A percentile compares a stretch with the other conserved stretches of the same genome.
phyloP scores from a whole-genome alignment of 2,329 filamentous ascomycete genomes.

The Fusarium cicatricum region DNA sequence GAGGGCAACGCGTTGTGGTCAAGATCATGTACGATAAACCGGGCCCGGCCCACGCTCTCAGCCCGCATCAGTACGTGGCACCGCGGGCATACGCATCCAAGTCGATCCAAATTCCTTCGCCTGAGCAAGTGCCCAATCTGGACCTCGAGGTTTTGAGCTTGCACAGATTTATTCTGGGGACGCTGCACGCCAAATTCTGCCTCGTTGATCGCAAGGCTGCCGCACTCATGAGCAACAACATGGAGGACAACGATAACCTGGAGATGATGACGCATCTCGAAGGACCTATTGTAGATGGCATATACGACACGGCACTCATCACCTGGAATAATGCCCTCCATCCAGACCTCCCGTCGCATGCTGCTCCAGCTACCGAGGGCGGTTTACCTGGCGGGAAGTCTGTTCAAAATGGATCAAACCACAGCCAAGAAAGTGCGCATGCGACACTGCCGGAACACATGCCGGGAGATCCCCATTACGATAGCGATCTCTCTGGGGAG shows the following conservation, averaged over 20 bases:
- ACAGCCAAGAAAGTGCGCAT: background rate
- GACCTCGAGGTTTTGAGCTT: slow-evolving; percentile 78
- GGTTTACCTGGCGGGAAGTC: slow-evolving; percentile 1
- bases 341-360: slow-evolving; percentile 17
- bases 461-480: slow-evolving; percentile 69
- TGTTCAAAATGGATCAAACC: background rate
- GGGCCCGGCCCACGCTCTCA: slow-evolving; percentile 67
- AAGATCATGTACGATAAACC: slow-evolving; percentile 82
- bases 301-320: slow-evolving; percentile 78
- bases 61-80: slow-evolving; percentile 70
- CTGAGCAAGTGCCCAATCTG: slow-evolving; percentile 73
- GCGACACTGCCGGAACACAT: slow-evolving; percentile 61
- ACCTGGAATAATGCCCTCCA: slow-evolving; percentile 71
- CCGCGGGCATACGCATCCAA: slow-evolving; percentile 65
- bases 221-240: slow-evolving; percentile 80
- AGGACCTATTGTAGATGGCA: slow-evolving; percentile 76
- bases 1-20: slow-evolving; percentile 67
- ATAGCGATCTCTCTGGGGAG: slow-evolving; percentile 67
- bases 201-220: slow-evolving; percentile 77
- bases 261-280: slow-evolving; percentile 84
- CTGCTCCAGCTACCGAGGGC: background rate
- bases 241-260: slow-evolving; percentile 79
- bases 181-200: slow-evolving; percentile 81
- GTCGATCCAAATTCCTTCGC: slow-evolving; percentile 67
- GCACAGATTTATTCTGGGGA: slow-evolving; percentile 74